phyloP scores from a whole-genome alignment of 495 filamentous ascomycete species.

The Aspergillus hancockii region DNA sequence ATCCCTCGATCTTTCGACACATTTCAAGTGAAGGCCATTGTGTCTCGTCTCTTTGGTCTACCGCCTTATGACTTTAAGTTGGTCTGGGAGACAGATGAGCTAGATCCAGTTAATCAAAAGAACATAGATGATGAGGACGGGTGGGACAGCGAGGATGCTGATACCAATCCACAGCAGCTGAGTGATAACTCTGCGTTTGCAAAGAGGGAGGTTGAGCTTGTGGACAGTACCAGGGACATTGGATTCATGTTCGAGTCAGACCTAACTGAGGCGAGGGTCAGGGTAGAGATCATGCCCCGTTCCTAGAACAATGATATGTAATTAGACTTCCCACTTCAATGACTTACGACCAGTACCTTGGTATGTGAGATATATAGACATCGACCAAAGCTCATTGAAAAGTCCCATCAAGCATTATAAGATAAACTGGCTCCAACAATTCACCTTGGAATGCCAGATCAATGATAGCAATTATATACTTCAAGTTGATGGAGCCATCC shows the following conservation, averaged over 20 bases:
- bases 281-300: conserved; percentile 54
- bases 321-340: background rate
- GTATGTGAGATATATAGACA: no score
- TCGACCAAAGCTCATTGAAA: no score
- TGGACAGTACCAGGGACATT: conserved; percentile 76
- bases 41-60: conserved; percentile 67
- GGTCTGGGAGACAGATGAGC: conserved; percentile 81
- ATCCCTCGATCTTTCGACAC: conserved; percentile 76
- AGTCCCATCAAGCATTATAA: no score
- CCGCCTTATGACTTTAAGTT: conserved; percentile 63
- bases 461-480: background rate
- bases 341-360: background rate
- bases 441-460: background rate
- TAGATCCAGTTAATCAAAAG: conserved; percentile 65
- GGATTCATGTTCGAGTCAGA: conserved; percentile 78
- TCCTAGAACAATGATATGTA: background rate
- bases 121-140: conserved; percentile 61
- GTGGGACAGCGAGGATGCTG: conserved; percentile 60
- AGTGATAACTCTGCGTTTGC: conserved; percentile 50
- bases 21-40: conserved; percentile 79
- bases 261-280: conserved; percentile 58
- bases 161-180: conserved; percentile 19
- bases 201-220: conserved; percentile 75
- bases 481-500: background rate
- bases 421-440: background rate